These are phyloP conservation scores for Hordeum vulgare DNA, from an alignment of 176 grass and related monocot species.

Conservation along the genomic window MorexV3_pseudomolecules_assembly NC_058518.1:334261485-334261984, in stretches of 20 bases:
- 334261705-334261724: not conserved
- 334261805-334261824: slow-evolving; percentile 84
- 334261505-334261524: not conserved
- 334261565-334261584: not conserved
- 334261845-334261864: slow-evolving; percentile 81
- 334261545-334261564: not conserved
- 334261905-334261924: not conserved
- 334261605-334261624: not conserved
- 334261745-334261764: not conserved
- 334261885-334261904: not conserved
- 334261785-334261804: slow-evolving; percentile 97
- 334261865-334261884: slow-evolving; percentile 21
- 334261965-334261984: slow-evolving; percentile 98
- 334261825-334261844: slow-evolving; percentile 98
- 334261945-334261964: slow-evolving; percentile 19
- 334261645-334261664: not conserved
- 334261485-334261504: not conserved
- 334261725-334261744: not conserved
- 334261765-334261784: slow-evolving; percentile 93
- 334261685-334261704: not conserved
- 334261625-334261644: not conserved
- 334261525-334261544: not conserved
- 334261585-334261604: not conserved
- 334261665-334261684: not conserved
- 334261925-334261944: not conserved